phyloP scores from a whole-genome alignment of 495 filamentous ascomycete genomes.

The Daldinia vernicosa region DNA sequence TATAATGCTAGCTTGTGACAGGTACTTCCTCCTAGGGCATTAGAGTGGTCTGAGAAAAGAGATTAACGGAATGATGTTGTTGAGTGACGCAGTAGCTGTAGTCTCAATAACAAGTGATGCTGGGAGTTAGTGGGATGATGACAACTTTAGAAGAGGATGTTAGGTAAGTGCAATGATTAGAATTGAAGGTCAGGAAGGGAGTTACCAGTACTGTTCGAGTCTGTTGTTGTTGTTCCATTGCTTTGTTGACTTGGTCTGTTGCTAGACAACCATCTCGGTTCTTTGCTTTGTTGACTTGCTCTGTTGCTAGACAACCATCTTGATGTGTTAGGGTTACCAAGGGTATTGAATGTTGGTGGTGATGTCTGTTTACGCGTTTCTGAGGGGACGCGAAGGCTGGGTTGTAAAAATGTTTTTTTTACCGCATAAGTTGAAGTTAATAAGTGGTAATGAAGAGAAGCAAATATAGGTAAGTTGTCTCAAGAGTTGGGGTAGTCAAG shows the following conservation, averaged over 20 bases:
- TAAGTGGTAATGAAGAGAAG: neutral
- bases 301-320: neutral
- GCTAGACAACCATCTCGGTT: neutral
- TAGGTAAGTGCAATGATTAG: neutral
- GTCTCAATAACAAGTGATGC: neutral
- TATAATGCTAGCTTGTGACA: slow-evolving; percentile 20
- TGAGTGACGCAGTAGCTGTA: neutral
- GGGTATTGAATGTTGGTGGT: too few relatives aligned
- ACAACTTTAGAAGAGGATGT: neutral
- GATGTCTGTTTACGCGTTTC: too few relatives aligned
- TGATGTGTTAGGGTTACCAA: too few relatives aligned
- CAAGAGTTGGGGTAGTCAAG: neutral
- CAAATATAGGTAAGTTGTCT: neutral
- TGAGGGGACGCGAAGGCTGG: too few relatives aligned
- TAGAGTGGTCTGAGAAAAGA: neutral
- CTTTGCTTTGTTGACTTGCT: neutral
- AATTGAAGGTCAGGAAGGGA: neutral
- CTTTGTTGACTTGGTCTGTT: neutral
- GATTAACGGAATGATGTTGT: neutral
- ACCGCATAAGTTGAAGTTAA: neutral
- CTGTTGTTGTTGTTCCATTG: neutral
- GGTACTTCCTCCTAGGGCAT: neutral
- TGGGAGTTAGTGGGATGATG: neutral
- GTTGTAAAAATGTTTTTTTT: neutral
- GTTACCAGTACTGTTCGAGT: neutral